Evolutionary conservation across 78 protist genomes (phyloP).

Genomic region (Corallochytrium limacisporum): DNA sequence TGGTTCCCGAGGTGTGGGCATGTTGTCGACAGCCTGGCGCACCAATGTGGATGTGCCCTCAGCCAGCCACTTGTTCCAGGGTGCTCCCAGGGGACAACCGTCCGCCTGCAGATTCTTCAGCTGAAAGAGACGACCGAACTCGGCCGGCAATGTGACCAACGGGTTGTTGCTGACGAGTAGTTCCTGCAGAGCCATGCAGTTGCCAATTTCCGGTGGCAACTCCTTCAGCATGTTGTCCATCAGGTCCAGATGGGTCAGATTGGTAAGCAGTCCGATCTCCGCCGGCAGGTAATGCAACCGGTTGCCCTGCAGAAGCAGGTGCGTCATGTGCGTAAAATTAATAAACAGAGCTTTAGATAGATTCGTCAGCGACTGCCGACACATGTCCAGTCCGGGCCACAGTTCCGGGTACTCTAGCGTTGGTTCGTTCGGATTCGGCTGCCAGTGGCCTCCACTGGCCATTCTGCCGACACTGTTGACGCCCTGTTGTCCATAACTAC

Average conservation of each 20-base stretch:
- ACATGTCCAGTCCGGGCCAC: too few relatives aligned
- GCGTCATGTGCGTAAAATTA: neutral
- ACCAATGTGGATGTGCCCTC: neutral
- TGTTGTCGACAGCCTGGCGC: neutral
- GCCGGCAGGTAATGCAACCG: neutral
- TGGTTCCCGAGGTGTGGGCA: neutral
- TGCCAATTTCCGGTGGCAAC: constrained; percentile 10
- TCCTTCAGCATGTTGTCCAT: neutral
- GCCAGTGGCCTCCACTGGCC: too few relatives aligned
- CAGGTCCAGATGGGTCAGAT: neutral
- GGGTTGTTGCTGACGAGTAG: neutral
- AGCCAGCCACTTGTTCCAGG: neutral
- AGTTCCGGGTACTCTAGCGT: too few relatives aligned
- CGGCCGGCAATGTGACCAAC: neutral
- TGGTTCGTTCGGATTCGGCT: too few relatives aligned
- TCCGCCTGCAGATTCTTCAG: neutral
- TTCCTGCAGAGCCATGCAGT: neutral
- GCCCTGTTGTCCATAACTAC: too few relatives aligned
- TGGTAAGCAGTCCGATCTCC: neutral
- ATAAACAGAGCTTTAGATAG: too few relatives aligned
- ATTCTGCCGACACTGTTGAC: too few relatives aligned
- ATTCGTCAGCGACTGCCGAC: too few relatives aligned
- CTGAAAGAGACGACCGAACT: neutral
- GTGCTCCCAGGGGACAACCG: neutral
- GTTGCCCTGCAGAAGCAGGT: neutral